Conservation (phyloP, 2,329 filamentous ascomycete species). For the Diaporthe citrichinensis region DNA sequence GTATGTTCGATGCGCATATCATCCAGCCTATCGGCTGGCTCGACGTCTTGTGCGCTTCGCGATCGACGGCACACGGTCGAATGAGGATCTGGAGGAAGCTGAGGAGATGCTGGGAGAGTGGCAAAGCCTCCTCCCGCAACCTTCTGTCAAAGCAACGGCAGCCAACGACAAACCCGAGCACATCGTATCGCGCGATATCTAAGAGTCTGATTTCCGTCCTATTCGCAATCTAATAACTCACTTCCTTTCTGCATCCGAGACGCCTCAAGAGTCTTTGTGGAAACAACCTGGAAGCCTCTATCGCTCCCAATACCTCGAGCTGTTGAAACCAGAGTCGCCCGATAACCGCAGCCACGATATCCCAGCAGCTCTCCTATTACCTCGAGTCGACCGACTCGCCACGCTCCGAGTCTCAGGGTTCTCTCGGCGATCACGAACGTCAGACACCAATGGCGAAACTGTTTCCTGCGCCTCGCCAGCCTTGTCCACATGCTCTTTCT, state of each 20-base stretch:
- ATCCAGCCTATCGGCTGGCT: conserved; percentile 45
- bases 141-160: neutral
- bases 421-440: neutral
- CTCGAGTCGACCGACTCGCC: conserved; percentile 10
- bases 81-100: neutral
- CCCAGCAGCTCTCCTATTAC: neutral
- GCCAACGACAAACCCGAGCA: neutral
- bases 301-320: conserved; percentile 9
- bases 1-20: conserved; percentile 47
- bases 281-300: neutral
- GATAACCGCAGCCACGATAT: conserved; percentile 22
- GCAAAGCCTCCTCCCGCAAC: neutral
- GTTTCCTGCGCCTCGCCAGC: neutral
- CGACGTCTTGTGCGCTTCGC: conserved; percentile 41
- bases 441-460: neutral
- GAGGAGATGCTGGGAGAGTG: neutral
- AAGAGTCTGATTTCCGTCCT: too few relatives aligned
- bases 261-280: neutral
- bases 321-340: conserved; percentile 6
- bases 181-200: too few relatives aligned
- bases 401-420: neutral
- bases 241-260: too few relatives aligned
- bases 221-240: neutral
- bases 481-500: neutral
- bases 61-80: neutral